These are phyloP conservation scores for Pseudoneurospora amorphoporcata DNA, from an alignment of 495 filamentous ascomycete species.

Conservation along the genomic window DNA sequence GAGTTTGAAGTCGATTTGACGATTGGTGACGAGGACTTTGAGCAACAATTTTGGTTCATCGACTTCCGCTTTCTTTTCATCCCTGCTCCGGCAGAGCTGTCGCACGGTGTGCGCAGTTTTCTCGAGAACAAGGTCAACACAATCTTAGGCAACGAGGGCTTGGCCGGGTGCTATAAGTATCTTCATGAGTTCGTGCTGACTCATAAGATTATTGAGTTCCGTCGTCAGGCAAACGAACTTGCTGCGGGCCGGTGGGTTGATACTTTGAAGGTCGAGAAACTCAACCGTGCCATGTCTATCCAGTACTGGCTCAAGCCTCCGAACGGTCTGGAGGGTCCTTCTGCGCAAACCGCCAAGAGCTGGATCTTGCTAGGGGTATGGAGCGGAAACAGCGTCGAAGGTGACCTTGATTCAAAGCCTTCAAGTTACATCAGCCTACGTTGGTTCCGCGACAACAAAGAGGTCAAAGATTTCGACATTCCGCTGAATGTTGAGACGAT, in stretches of 20 bases:
- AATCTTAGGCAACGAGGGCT: constrained; percentile 50
- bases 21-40: constrained; percentile 68
- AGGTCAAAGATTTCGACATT: constrained; percentile 55
- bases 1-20: constrained; percentile 93
- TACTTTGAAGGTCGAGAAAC: constrained; percentile 58
- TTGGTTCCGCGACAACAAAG: constrained; percentile 76
- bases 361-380: constrained; percentile 84
- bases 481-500: constrained; percentile 54
- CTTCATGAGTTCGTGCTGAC: constrained; percentile 79
- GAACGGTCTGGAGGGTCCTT: constrained; percentile 4
- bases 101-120: constrained; percentile 46
- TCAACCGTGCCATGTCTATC: constrained; percentile 69
- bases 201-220: constrained; percentile 72
- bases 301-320: constrained; percentile 75
- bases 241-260: constrained; percentile 61
- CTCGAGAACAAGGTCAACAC: constrained; percentile 65
- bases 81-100: constrained; percentile 51
- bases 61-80: constrained; percentile 78
- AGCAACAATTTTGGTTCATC: constrained; percentile 82
- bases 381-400: constrained; percentile 43
- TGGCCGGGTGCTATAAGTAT: constrained; percentile 70
- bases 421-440: constrained; percentile 50
- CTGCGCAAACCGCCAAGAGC: constrained; percentile 54
- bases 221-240: constrained; percentile 63
- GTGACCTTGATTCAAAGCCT: constrained; percentile 21